Base-by-base conservation (phyloP, 192 early-diverging fungal species). In the Gonapodya sp. region DNA sequence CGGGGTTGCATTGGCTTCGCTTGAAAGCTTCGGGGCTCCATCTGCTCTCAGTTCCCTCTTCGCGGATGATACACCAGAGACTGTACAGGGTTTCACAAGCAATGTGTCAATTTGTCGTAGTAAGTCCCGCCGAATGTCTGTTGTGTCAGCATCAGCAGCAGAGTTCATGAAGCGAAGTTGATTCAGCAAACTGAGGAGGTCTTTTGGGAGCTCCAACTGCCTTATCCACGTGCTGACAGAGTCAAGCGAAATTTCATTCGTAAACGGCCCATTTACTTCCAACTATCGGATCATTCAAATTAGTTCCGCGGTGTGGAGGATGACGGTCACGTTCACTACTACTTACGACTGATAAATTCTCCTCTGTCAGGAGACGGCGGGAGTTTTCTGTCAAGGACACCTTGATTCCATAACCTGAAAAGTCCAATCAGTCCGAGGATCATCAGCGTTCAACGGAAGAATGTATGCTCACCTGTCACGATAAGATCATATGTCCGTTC, bases 361-460 rank as follows among this genome's bases (percentile, higher is more conserved):
- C 88, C 18, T 64, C 83, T 30, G 84, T 81, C 1, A 89, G 82
- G 79, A 89, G 86, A 74, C 81, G n/a, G 8, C 82, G 78, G 33
- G 82, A 83, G 37, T 81, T 80, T 33, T 84, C 79, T 0, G 85
- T 84, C 0, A 89, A 82, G 33, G 84, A 78, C 46, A 89, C 88
- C 36, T 87, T 87, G 33, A 89, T 81, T 1, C 89, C 89, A 64
- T 82, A 73, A 8, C 88, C 88, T 85, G 81, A 35, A 64, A 31
- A 79, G 82, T 35, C 1, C 75, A 74, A 36, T 18, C 79, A 33
- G 24, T 2, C 36, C 14, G 36, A 34, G 2, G 14, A 16, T 8
- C 16, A 73, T 8, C 2, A 31, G 31, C 1, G 36, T 34, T 1
- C 78, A 81, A 31, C 31, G 36, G 36, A 18, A 0, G 35, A 31